A percentile compares a stretch with the other conserved stretches of the same genome.
These are phyloP conservation scores for Plasmodium vinckei DNA, from an alignment of 169 alveolate species.

Conservation along the genomic window DNA sequence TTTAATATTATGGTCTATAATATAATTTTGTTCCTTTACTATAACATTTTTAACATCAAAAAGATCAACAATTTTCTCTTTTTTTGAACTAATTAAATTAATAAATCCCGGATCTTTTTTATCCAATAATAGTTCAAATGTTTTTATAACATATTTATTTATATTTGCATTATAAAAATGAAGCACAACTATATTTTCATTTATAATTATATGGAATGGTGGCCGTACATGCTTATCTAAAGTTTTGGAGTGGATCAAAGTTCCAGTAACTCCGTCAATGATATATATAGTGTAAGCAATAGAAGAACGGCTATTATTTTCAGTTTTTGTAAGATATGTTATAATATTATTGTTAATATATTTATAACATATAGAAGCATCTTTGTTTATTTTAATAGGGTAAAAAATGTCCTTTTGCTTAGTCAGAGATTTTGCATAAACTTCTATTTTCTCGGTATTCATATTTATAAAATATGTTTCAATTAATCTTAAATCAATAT, in stretches of 20 bases:
- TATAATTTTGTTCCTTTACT: conserved; percentile 62
- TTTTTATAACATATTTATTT: conserved; percentile 50
- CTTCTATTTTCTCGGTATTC: conserved; percentile 30
- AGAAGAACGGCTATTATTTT: background rate
- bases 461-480: conserved; percentile 50
- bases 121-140: conserved; percentile 56
- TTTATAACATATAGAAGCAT: conserved; percentile 73
- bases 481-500: conserved; percentile 9
- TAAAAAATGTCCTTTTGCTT: conserved; percentile 52
- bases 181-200: conserved; percentile 53
- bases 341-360: conserved; percentile 66
- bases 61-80: conserved; percentile 61
- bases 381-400: conserved; percentile 71
- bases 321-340: conserved; percentile 39
- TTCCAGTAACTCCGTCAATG: conserved; percentile 68
- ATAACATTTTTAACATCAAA: conserved; percentile 57
- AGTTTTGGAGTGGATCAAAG: conserved; percentile 26
- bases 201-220: conserved; percentile 63
- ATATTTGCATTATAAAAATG: conserved; percentile 35
- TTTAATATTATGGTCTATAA: conserved; percentile 64
- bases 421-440: conserved; percentile 51
- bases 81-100: conserved; percentile 58
- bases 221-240: conserved; percentile 50
- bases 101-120: conserved; percentile 68
- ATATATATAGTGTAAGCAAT: conserved; percentile 40